Conservation (phyloP, 495 filamentous ascomycete genomes). For the Penicillium robsamsonii region DNA sequence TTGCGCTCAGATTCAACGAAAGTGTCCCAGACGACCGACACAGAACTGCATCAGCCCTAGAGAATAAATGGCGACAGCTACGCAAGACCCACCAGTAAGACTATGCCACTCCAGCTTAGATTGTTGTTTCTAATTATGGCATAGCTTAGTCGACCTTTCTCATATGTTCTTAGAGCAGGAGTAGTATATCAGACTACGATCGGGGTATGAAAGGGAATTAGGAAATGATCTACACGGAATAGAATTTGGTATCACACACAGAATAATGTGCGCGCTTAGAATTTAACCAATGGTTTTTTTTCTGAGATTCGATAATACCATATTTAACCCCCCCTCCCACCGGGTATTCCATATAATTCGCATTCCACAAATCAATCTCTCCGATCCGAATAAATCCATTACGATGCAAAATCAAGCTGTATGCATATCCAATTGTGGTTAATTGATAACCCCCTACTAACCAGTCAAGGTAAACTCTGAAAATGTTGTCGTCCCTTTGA, state of each 20-base stretch:
- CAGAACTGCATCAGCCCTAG: constrained; percentile 8
- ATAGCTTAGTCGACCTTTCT: not conserved
- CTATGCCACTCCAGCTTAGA: not conserved
- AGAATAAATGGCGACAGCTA: constrained; percentile 13
- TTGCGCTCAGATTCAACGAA: constrained; percentile 11
- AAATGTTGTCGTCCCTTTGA: not conserved
- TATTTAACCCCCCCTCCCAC: not conserved
- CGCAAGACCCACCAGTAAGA: not conserved
- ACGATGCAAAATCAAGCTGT: not conserved
- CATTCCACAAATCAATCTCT: not conserved
- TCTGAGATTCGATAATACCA: too few species aligned
- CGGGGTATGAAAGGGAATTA: not conserved
- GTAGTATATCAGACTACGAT: too few species aligned
- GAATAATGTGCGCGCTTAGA: not conserved
- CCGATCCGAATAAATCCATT: not conserved
- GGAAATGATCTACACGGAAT: constrained; percentile 3
- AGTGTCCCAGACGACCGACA: constrained; percentile 7
- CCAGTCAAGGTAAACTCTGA: not conserved
- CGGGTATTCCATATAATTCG: not conserved
- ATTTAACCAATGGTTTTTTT: too few species aligned
- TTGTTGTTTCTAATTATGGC: constrained; percentile 1
- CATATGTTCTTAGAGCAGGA: not conserved
- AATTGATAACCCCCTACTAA: not conserved
- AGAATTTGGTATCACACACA: not conserved
- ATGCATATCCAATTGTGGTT: not conserved